Conservation (phyloP, 140 eudicot species). For the Ambrosia hybrid region DNA sequence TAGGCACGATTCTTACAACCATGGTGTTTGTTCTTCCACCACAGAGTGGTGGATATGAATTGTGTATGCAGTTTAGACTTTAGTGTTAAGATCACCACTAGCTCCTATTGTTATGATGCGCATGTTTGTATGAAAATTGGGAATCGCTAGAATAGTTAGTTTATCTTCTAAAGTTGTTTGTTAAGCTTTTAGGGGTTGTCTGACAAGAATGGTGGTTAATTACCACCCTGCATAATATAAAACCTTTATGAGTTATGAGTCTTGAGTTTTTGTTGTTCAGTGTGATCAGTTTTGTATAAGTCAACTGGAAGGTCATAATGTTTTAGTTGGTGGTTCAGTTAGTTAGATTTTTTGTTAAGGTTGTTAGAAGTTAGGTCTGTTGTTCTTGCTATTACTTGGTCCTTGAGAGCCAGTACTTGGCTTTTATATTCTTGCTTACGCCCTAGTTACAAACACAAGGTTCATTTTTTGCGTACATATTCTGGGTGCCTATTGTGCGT, state of each 20-base stretch:
- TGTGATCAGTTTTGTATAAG: background rate
- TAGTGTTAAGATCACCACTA: no score
- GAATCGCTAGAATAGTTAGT: background rate
- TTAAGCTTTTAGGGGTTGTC: background rate
- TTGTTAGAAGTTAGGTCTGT: background rate
- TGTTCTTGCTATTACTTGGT: background rate
- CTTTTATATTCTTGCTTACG: background rate
- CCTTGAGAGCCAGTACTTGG: background rate
- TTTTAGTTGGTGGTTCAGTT: background rate
- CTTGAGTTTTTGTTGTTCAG: background rate
- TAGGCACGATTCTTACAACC: no score
- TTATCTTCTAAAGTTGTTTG: background rate
- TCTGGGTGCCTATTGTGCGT: background rate
- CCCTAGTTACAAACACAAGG: background rate
- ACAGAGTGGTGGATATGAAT: no score
- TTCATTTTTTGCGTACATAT: background rate
- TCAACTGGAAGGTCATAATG: conserved; percentile 1
- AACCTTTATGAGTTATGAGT: background rate
- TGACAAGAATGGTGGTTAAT: background rate
- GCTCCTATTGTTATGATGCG: no score
- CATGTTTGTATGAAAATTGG: no score
- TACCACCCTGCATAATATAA: conserved; percentile 2
- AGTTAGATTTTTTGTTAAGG: background rate
- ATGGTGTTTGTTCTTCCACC: no score
- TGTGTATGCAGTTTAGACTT: no score